Percentiles rank a stretch among this genome's conserved stretches.
Evolutionary conservation across 73 alveolate species (phyloP).

Genomic region (Blepharisma japonicum): DNA sequence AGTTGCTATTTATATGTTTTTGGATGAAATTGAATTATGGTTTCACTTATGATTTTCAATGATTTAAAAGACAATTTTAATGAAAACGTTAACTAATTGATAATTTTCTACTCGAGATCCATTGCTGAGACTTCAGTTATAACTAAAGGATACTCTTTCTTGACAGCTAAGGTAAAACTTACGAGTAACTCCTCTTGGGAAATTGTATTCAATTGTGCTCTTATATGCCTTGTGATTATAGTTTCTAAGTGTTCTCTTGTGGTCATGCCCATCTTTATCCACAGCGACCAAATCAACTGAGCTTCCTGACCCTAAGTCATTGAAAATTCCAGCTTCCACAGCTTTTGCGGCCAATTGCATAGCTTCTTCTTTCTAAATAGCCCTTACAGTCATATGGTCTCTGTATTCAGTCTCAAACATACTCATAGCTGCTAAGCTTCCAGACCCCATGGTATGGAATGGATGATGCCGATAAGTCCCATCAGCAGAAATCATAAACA

Average conservation of each 20-base stretch:
- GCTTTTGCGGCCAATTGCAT: slow-evolving; percentile 72
- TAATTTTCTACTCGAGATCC: slow-evolving; percentile 15
- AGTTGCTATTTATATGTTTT: too few relatives aligned
- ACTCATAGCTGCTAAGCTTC: slow-evolving; percentile 97
- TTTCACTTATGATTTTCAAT: too few relatives aligned
- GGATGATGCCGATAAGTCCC: slow-evolving; percentile 94
- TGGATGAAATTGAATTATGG: too few relatives aligned
- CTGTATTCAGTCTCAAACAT: slow-evolving; percentile 92
- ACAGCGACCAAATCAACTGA: slow-evolving; percentile 86
- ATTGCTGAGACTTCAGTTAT: background rate
- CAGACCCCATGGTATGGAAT: slow-evolving; percentile 96
- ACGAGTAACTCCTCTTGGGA: slow-evolving; percentile 69
- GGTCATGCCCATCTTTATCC: slow-evolving; percentile 68
- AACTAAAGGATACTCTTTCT: slow-evolving; percentile 20
- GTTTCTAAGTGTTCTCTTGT: slow-evolving; percentile 62
- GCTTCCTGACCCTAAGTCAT: slow-evolving; percentile 98
- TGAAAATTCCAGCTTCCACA: slow-evolving; percentile 95
- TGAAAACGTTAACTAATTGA: background rate
- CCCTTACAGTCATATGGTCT: slow-evolving; percentile 68
- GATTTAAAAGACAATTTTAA: too few relatives aligned
- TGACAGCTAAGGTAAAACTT: slow-evolving; percentile 57
- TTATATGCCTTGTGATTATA: slow-evolving; percentile 72
- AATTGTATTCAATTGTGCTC: slow-evolving; percentile 66
- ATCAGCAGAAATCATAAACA: slow-evolving; percentile 86
- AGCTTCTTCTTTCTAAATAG: slow-evolving; percentile 70